phyloP scores from a whole-genome alignment of 2,329 filamentous ascomycete species.

The Zasmidium angulare region DNA sequence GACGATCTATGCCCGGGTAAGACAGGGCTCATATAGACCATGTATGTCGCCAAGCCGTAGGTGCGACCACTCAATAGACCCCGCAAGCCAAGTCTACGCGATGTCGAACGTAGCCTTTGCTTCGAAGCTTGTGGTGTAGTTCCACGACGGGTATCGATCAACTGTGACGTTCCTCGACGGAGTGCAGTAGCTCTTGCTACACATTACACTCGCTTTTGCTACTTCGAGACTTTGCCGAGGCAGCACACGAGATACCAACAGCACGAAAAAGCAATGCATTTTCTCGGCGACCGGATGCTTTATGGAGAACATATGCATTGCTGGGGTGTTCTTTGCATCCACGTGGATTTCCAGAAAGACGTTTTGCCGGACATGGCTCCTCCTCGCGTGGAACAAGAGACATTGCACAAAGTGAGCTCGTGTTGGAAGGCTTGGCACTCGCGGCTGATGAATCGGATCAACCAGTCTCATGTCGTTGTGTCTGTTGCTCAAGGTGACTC shows the following conservation, averaged over 20 bases:
- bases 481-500: too few species aligned
- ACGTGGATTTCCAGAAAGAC: neutral
- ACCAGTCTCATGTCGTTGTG: too few species aligned
- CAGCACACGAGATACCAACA: neutral
- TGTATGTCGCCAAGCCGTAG: neutral
- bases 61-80: neutral
- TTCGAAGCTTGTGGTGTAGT: neutral
- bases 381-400: neutral
- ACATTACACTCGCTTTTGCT: neutral
- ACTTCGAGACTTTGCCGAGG: neutral
- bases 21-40: neutral
- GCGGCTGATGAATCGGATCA: too few species aligned
- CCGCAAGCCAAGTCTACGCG: neutral
- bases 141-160: neutral
- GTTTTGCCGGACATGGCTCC: neutral
- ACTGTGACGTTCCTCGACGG: neutral
- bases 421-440: too few species aligned
- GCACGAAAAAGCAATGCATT: neutral
- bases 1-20: neutral
- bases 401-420: too few species aligned
- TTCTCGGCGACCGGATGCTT: neutral
- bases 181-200: neutral
- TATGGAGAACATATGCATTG: neutral
- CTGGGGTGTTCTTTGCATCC: too few species aligned
- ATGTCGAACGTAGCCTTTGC: neutral